Base-by-base conservation (phyloP, 176 grass and related monocot species). In the Panicum miliaceum region DNA sequence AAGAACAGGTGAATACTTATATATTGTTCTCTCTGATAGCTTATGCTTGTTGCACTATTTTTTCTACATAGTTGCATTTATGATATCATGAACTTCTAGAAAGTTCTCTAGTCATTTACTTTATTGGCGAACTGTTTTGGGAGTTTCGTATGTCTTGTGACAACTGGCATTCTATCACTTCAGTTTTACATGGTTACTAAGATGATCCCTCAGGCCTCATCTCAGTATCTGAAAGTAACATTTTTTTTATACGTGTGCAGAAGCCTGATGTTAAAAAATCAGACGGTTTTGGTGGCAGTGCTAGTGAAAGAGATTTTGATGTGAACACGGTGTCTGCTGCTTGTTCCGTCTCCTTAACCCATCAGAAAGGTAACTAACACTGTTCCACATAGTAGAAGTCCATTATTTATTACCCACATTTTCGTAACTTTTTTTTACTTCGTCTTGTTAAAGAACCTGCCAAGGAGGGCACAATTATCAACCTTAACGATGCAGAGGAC, bases 381-480 rank as follows among this genome's bases (percentile, higher is more conserved):
- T 83, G n/a, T 73, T 79, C 80, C 46, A 57, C 42, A 66, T 51
- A 29, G 63, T n/a, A 22, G 69, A n/a, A 18, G 26, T 81, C 46
- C 11, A 10, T 47, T 71, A 62, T 37, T 81, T 35, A 69, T 77
- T 40, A 57, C 13, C 41, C 8, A 18, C 4, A 54, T 46, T 68
- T 79, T 76, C 8, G 16, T 58, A 76, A 67, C 29, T 36, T 64
- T 68, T 4, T 84, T 86, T 37, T 23, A 58, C 16, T 57, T 82
- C 84, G 4, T 58, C 13, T 90, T 79, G n/a, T 56, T 84, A 12
- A 58, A 73, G 70, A 78, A 88, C 7, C 87, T 81, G 90, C 52
- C 25, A 83, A 54, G 68, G 32, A 26, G 26, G 76, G 23, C 69
- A 90, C 36, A 71, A 12, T 6, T 14, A 81, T 82, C 74, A 65